Conservation (phyloP, 495 filamentous ascomycete genomes). For the Melanomma pulvis-pyrius region DNA sequence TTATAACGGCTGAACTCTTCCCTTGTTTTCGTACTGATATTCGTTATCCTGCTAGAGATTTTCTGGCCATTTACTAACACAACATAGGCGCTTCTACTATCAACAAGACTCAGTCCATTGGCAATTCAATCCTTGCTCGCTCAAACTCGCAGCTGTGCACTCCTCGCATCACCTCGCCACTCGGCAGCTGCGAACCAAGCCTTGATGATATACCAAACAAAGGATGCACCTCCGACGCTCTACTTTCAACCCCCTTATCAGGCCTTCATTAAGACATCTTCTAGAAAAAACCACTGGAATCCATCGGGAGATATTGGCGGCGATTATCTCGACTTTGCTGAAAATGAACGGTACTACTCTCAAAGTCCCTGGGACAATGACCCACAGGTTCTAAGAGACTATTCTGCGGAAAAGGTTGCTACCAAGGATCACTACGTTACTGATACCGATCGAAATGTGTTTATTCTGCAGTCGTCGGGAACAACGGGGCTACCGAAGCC, state of each 20-base stretch:
- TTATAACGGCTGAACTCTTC: no score
- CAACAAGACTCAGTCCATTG: constrained; percentile 38
- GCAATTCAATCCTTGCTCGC: neutral
- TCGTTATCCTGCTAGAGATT: neutral
- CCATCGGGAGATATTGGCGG: neutral
- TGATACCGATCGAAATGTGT: constrained; percentile 40
- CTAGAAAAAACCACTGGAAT: neutral
- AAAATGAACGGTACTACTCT: neutral
- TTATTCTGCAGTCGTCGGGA: constrained; percentile 55
- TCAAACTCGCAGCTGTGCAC: neutral
- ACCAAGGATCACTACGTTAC: neutral
- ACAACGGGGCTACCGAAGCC: constrained; percentile 56
- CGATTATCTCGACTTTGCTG: neutral
- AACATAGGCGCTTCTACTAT: constrained; percentile 39
- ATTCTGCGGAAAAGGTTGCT: neutral
- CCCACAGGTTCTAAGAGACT: neutral
- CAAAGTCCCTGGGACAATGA: neutral
- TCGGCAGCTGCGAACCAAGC: neutral
- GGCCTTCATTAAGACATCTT: neutral
- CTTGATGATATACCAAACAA: neutral
- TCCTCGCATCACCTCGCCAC: neutral
- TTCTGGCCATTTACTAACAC: neutral
- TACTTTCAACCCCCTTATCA: neutral
- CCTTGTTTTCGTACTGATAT: no score
- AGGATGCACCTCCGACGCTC: neutral